Conservation (phyloP, 768 basidiomycete species). For the Phlebiopsis flavidoalba region DNA sequence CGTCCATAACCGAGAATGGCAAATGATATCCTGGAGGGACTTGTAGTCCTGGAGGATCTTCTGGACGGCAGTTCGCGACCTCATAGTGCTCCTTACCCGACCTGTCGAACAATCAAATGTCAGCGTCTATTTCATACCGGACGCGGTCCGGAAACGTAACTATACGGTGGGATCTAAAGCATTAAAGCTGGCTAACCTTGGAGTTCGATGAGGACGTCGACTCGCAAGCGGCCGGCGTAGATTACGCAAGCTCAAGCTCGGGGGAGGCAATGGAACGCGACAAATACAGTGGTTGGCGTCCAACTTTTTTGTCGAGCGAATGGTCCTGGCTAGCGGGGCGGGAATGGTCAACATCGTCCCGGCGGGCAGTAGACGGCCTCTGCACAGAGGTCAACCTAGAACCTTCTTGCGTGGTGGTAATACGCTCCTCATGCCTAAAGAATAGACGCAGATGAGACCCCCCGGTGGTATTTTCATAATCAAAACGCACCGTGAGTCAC, state of each 20-base stretch:
- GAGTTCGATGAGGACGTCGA: constrained; percentile 99
- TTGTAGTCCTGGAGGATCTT: constrained; percentile 98
- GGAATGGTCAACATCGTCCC: constrained; percentile 99
- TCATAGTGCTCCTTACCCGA: constrained; percentile 93
- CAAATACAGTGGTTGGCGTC: constrained; percentile 48
- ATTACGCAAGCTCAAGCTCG: constrained; percentile 98
- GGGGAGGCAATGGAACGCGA: constrained; percentile 99
- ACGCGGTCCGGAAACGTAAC: constrained; percentile 46
- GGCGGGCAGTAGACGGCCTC: constrained; percentile 98
- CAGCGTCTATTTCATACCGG: not conserved
- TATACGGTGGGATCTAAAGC: constrained; percentile 99
- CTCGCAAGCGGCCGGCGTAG: constrained; percentile 99
- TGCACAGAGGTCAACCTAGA: constrained; percentile 99
- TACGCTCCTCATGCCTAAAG: constrained; percentile 94
- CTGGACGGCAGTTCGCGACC: constrained; percentile 92
- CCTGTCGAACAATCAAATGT: constrained; percentile 45
- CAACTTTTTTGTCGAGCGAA: constrained; percentile 98
- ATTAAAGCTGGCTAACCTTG: constrained; percentile 99
- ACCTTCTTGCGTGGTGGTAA: constrained; percentile 99
- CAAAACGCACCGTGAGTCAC: constrained; percentile 26
- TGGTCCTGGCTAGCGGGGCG: constrained; percentile 98
- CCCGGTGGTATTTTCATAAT: not conserved
- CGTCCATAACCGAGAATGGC: constrained; percentile 99
- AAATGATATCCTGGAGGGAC: constrained; percentile 98
- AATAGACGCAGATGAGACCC: not conserved